Evolutionary conservation across 1,284 basidiomycete genomes (phyloP), one percentile per base, ranked within the genome.

Genomic region (Ceratobasidium sp.): DNA sequence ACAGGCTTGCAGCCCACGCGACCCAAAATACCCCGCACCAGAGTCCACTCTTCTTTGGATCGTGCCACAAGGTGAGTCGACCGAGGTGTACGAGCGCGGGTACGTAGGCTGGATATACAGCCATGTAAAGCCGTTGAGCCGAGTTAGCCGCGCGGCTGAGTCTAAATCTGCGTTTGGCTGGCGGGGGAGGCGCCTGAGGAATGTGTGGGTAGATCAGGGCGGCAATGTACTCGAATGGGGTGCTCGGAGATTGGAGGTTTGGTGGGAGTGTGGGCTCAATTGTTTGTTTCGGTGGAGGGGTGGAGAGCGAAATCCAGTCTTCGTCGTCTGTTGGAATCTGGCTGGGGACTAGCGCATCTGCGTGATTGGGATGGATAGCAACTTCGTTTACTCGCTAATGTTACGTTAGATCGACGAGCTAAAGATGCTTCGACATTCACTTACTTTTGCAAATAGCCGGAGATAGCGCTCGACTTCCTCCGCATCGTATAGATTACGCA

Each of bases 1-100:
- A 80, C 88, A 93, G 3, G 5, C 72, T 61, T 18, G 40, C 26
- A 15, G 61, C 72, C 72, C 72, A 76, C 2, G 72, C 72, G 9
- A 33, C 46, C 72, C 72, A 76, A 28, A 33, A 76, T 13, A 92
- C 91, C 46, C 83, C 77, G 80, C 92, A 93, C 78, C 87, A 88
- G 6, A 84, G 75, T 3, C 86, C 81, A 80, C 92, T 93, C 51
- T 81, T 86, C 44, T 81, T 83, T 61, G 83, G 82, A 79, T 92
- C 85, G 79, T 88, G 83, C 92, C 92, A 93, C 20, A 86, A 87
- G 0, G 91, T 90, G 18, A 93, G 83, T 0, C 82, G 83, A 20
- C 83, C 81, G 40, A 91, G 79, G 44, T 85, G 81, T 2, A 82
- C 75, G 12, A 90, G 80, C 75, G 90, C 86, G 0, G 87, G 86